These are phyloP conservation scores for Exophiala mesophila DNA, from an alignment of 2,329 filamentous ascomycete species.

Conservation along the genomic window DNA sequence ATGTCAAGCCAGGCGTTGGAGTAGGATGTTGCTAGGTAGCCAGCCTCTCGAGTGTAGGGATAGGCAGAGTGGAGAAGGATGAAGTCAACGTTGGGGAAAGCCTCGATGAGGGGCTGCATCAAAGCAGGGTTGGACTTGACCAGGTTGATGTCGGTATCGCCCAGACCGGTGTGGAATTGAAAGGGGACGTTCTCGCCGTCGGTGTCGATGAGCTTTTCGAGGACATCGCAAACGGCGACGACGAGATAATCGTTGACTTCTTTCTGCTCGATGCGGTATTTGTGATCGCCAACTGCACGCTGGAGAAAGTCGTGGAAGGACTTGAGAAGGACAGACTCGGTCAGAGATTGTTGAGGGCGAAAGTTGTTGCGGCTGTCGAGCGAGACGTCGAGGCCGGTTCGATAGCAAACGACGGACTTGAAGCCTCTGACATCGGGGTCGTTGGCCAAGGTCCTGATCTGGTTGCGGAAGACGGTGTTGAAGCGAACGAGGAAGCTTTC, in stretches of 20 bases:
- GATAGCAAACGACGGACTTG: constrained; percentile 79
- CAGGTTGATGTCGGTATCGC: constrained; percentile 72
- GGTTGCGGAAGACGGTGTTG: constrained; percentile 46
- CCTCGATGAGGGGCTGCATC: constrained; percentile 66
- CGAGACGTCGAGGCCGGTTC: constrained; percentile 63
- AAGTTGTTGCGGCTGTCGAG: constrained; percentile 28
- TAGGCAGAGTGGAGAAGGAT: constrained; percentile 77
- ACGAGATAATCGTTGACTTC: constrained; percentile 67
- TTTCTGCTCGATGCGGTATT: constrained; percentile 52
- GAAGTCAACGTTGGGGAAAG: constrained; percentile 65
- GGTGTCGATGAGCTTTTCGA: constrained; percentile 42
- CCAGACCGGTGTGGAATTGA: constrained; percentile 78
- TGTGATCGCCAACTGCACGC: constrained; percentile 26
- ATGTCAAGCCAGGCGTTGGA: constrained; percentile 77
- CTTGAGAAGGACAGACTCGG: constrained; percentile 21
- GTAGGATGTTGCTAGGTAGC: constrained; percentile 72
- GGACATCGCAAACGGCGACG: constrained; percentile 55
- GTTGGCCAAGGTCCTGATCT: constrained; percentile 54
- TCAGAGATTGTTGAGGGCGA: constrained; percentile 26
- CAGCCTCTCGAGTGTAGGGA: constrained; percentile 72
- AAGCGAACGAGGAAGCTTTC: constrained; percentile 35
- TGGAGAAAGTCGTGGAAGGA: constrained; percentile 25
- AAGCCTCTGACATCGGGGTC: constrained; percentile 70
- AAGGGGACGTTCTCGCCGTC: constrained; percentile 51
- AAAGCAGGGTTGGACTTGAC: constrained; percentile 67